phyloP scores from a whole-genome alignment of 306 rosid species.

The Corylus heterophylla region DNA sequence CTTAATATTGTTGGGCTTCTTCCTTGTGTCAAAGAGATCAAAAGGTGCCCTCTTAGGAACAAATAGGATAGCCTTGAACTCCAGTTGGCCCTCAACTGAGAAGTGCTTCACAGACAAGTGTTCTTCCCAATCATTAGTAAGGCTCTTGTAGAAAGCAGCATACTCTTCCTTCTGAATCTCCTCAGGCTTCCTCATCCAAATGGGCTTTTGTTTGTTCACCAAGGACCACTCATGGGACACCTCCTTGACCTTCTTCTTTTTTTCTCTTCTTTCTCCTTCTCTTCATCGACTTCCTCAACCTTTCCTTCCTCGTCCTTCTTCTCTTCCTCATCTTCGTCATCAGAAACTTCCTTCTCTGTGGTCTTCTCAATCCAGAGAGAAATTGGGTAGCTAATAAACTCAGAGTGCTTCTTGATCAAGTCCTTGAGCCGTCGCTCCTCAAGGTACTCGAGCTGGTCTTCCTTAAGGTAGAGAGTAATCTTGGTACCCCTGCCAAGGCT shows the following conservation, averaged over 20 bases:
- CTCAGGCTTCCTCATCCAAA: constrained; percentile 98
- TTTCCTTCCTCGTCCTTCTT: constrained; percentile 92
- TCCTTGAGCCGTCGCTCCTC: constrained; percentile 91
- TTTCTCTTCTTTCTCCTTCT: constrained; percentile 83
- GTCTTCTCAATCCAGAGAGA: constrained; percentile 95
- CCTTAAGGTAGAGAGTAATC: constrained; percentile 77
- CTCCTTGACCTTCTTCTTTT: constrained; percentile 87
- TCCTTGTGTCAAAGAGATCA: constrained; percentile 87
- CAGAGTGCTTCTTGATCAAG: constrained; percentile 90
- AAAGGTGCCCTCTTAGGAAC: constrained; percentile 96
- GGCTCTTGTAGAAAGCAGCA: constrained; percentile 90
- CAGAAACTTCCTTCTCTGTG: constrained; percentile 87
- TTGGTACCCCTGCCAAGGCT: constrained; percentile 84
- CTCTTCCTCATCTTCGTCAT: constrained; percentile 91
- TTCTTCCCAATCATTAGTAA: constrained; percentile 96
- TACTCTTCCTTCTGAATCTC: constrained; percentile 86
- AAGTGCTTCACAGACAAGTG: constrained; percentile 90
- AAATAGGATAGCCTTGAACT: constrained; percentile 89
- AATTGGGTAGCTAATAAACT: constrained; percentile 95
- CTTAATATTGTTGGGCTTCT: constrained; percentile 93
- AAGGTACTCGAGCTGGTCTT: constrained; percentile 92
- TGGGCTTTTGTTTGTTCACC: constrained; percentile 97
- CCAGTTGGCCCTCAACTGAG: constrained; percentile 96
- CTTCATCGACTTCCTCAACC: constrained; percentile 89
- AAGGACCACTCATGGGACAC: constrained; percentile 84